A percentile compares a stretch with the other conserved stretches of the same genome.
phyloP scores from a whole-genome alignment of 345 rosid genomes.

The Arabidopsis thaliana region DNA sequence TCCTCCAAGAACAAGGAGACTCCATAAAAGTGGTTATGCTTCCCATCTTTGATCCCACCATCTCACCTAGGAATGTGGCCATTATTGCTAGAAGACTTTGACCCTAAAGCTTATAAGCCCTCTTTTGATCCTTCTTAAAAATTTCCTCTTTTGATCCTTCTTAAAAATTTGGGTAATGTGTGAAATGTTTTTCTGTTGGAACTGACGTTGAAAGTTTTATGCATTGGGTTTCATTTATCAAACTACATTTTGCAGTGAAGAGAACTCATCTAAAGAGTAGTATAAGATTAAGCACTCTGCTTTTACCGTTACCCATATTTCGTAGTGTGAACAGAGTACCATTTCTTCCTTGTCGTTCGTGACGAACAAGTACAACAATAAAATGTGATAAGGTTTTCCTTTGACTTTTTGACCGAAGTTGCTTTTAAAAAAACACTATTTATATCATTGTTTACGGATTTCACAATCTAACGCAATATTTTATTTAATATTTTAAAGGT shows the following conservation, averaged over 20 bases:
- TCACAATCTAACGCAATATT: not conserved
- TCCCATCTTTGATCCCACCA: slow-evolving; percentile 81
- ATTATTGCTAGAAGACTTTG: slow-evolving; percentile 71
- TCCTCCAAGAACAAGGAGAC: slow-evolving; percentile 81
- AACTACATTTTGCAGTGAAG: not conserved
- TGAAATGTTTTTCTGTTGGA: slow-evolving; percentile 11
- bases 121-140: not conserved
- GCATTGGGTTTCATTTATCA: not conserved
- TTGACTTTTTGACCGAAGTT: slow-evolving; percentile 17
- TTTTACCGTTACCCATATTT: not conserved
- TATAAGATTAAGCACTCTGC: not conserved
- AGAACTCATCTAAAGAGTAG: slow-evolving; percentile 5
- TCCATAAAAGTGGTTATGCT: slow-evolving; percentile 63
- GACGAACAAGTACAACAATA: slow-evolving; percentile 3
- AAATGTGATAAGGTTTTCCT: slow-evolving; percentile 15
- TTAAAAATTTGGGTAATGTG: not conserved
- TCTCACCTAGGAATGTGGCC: slow-evolving; percentile 90
- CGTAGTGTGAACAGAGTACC: slow-evolving; percentile 27
- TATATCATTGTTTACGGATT: slow-evolving; percentile 1
- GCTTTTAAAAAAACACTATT: not conserved
- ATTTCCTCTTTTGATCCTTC: slow-evolving; percentile 2
- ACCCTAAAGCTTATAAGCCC: not conserved
- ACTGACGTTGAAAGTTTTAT: not conserved
- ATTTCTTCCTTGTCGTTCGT: not conserved
- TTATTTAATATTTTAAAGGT: not conserved